phyloP scores from a whole-genome alignment of 2,329 filamentous ascomycete genomes.

The Apiospora phragmitis region DNA sequence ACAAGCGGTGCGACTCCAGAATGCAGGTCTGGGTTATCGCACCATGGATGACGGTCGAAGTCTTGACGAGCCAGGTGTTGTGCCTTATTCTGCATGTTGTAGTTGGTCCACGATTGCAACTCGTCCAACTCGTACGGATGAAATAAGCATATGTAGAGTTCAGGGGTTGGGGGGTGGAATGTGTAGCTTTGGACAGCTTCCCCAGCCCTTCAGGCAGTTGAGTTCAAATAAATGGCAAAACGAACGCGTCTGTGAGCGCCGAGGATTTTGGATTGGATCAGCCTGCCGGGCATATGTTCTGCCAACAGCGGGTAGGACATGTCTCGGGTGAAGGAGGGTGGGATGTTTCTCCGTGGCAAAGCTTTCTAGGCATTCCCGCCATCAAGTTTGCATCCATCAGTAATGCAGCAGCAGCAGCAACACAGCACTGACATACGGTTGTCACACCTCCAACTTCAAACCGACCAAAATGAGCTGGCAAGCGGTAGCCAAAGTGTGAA shows the following conservation, averaged over 20 bases:
- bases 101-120: neutral
- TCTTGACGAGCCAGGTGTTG: neutral
- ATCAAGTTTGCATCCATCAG: neutral
- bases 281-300: neutral
- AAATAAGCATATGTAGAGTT: conserved; percentile 4
- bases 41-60: neutral
- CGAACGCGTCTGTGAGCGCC: neutral
- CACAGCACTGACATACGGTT: neutral
- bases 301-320: neutral
- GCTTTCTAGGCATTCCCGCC: neutral
- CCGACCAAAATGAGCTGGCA: neutral
- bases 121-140: neutral
- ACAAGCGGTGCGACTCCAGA: neutral
- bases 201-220: neutral
- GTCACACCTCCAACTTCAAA: neutral
- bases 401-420: neutral
- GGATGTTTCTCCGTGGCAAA: neutral
- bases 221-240: neutral
- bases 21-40: neutral
- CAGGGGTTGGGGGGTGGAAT: neutral
- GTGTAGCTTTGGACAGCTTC: neutral
- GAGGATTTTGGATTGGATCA: neutral
- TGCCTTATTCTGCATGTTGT: neutral
- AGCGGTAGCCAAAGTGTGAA: neutral
- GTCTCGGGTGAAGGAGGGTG: neutral